Base-by-base conservation (phyloP, 208 protist genomes). In the Trypanosomatidae sp. region DNA sequence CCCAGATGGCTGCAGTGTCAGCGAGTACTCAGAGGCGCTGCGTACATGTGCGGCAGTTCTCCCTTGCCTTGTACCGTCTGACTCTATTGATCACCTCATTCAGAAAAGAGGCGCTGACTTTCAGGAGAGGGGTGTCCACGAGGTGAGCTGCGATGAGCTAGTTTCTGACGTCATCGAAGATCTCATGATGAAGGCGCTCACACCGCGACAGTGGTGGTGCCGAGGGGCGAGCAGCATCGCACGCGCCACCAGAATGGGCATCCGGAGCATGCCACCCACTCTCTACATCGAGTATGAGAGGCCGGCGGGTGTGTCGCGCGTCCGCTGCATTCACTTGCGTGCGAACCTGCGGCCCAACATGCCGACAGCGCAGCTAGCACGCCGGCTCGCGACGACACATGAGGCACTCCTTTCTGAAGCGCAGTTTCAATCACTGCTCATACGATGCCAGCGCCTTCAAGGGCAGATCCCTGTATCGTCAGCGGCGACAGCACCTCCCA, bases 11-110 rank as follows among this genome's bases (percentile, higher is more conserved):
- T 95, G 92, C 69, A 76, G 60, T 50, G 62, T 88, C 47, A 89
- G 84, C 62, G 87, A 91, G 36, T 92, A 88, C 59, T 80, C 83
- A 22, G 89, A 95, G 41, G 80, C 85, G 2, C 69, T 94, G 41
- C 80, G 87, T 47, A 97, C 88, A 41, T 91, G 88, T 70, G 79
- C 87, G 0, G 85, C 88, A 10, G 84, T 97, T 82, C 71, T 91
- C 15, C 80, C 89, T 10, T 84, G 77, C 53, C 82, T 81, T 1
- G 85, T 97, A 6, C 71, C 87, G 12, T 72, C 64, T 25, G 73
- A 79, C 12, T 8, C 28, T 0, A 69, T 97, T 3, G 41, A 62
- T 9, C 62, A 67, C 1, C 84, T 91, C 44, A 62, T 90, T 28
- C 41, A 71, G 46, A 72, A 74, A 30, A 76, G 83, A 49, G 79